These are phyloP conservation scores for Furcasterigmium furcatum DNA, from an alignment of 2,329 filamentous ascomycete genomes.

Conservation along the genomic window DNA sequence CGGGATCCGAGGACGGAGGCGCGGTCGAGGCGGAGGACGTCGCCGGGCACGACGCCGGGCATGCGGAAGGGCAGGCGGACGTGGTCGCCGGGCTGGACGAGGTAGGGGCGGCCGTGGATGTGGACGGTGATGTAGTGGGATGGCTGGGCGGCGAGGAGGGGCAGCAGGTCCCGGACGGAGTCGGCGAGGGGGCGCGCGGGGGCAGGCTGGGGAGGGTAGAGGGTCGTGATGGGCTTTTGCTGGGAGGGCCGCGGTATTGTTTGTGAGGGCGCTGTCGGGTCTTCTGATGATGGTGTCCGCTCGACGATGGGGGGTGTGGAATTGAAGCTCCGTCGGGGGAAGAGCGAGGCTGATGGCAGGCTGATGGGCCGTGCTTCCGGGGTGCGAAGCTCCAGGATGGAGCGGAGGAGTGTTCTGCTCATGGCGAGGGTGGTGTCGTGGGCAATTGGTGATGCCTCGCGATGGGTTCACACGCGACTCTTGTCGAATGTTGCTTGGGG, in stretches of 20 bases:
- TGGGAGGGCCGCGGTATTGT: neutral
- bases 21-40: slow-evolving; percentile 83
- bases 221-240: slow-evolving; percentile 3
- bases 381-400: slow-evolving; percentile 57
- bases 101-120: slow-evolving; percentile 77
- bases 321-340: slow-evolving; percentile 36
- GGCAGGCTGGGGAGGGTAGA: slow-evolving; percentile 2
- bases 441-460: neutral
- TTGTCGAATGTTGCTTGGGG: neutral
- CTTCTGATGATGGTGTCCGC: slow-evolving; percentile 19
- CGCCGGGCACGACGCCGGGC: slow-evolving; percentile 73
- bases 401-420: slow-evolving; percentile 61
- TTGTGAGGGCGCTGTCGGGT: slow-evolving; percentile 12
- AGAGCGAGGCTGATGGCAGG: slow-evolving; percentile 26
- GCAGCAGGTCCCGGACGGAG: slow-evolving; percentile 60
- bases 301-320: slow-evolving; percentile 49
- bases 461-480: neutral
- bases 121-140: slow-evolving; percentile 76
- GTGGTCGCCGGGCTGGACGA: slow-evolving; percentile 72
- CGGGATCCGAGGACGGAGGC: slow-evolving; percentile 79
- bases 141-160: slow-evolving; percentile 69
- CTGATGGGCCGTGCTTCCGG: slow-evolving; percentile 25
- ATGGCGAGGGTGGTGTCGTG: slow-evolving; percentile 24
- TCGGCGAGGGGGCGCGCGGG: slow-evolving; percentile 40
- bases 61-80: slow-evolving; percentile 78